Percentiles rank a stretch among this genome's conserved stretches.
Conservation (phyloP, 2,329 filamentous ascomycete genomes). For the Zelopaecilomyces penicillatus region DNA sequence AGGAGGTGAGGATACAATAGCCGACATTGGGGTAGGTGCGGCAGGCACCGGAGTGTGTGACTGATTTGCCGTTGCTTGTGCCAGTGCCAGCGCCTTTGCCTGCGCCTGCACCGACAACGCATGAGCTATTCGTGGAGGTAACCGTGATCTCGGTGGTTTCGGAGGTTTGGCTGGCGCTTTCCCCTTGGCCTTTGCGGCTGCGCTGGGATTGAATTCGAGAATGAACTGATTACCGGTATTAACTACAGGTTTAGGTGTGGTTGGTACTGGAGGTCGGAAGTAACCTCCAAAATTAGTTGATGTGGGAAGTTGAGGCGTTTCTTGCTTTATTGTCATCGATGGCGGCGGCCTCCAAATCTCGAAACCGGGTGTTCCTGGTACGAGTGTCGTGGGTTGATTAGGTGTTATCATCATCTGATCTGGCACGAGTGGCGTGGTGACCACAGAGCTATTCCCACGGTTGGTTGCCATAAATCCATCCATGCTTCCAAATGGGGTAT, state of each 20-base stretch:
- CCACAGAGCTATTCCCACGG: conserved; percentile 20
- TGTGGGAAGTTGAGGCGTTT: conserved; percentile 15
- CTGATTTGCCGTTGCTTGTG: conserved; percentile 10
- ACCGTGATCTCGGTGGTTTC: conserved; percentile 19
- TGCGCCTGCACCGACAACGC: not conserved
- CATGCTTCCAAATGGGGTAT: conserved; percentile 23
- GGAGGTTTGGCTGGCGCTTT: conserved; percentile 27
- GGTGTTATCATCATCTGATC: conserved; percentile 17
- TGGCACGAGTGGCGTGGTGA: conserved; percentile 13
- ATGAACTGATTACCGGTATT: conserved; percentile 27
- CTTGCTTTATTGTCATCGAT: conserved; percentile 16
- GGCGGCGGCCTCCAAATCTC: conserved; percentile 30
- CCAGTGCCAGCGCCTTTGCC: conserved; percentile 14
- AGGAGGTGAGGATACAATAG: conserved; percentile 2
- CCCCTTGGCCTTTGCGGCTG: conserved; percentile 21
- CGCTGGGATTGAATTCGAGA: conserved; percentile 25
- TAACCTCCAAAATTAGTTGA: conserved; percentile 18
- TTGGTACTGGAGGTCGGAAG: conserved; percentile 31
- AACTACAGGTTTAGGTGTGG: conserved; percentile 30
- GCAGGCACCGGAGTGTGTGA: not conserved
- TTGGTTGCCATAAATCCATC: conserved; percentile 24
- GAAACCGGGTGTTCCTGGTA: conserved; percentile 28
- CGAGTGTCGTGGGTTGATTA: conserved; percentile 11
- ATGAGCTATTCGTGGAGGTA: conserved; percentile 11
- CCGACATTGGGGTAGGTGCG: not conserved